Conservation (phyloP, 805 yeast species). For the Candida pini region DNA sequence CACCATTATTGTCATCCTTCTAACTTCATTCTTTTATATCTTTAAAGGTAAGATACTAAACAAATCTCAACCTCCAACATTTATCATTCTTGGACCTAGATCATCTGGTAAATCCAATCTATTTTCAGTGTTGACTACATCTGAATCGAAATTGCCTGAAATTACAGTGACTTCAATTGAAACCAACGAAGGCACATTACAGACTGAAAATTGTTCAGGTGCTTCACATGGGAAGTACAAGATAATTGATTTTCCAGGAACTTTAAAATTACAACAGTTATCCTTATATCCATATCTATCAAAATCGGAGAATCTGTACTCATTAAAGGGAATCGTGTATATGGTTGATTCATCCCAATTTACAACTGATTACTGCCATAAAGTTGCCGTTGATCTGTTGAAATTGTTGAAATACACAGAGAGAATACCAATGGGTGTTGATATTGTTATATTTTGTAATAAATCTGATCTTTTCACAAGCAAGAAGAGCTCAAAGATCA, state of each 20-base stretch:
- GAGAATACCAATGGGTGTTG: slow-evolving; percentile 58
- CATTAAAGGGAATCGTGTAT: slow-evolving; percentile 64
- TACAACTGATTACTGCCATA: slow-evolving; percentile 41
- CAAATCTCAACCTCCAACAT: slow-evolving; percentile 9
- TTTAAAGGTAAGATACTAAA: too few relatives aligned
- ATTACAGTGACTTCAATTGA: slow-evolving; percentile 24
- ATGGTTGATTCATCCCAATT: slow-evolving; percentile 70
- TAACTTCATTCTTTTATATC: too few relatives aligned
- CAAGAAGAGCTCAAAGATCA: slow-evolving; percentile 60
- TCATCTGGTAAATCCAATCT: slow-evolving; percentile 16
- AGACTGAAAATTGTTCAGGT: slow-evolving; percentile 20
- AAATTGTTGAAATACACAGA: slow-evolving; percentile 61
- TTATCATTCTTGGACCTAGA: slow-evolving; percentile 14
- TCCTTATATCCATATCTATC: slow-evolving; percentile 43
- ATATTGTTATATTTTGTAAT: slow-evolving; percentile 74
- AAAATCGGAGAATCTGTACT: slow-evolving; percentile 27
- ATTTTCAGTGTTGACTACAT: slow-evolving; percentile 10
- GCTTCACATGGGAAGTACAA: slow-evolving; percentile 5
- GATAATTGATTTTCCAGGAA: slow-evolving; percentile 87
- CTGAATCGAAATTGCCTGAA: slow-evolving; percentile 9
- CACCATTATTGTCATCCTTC: too few relatives aligned
- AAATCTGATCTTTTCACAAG: slow-evolving; percentile 83
- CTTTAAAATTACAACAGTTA: slow-evolving; percentile 60
- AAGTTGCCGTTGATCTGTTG: slow-evolving; percentile 54
- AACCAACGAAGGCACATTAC: slow-evolving; percentile 33